phyloP scores from a whole-genome alignment of 192 early-diverging fungal genomes.

The Rhizoclosmatium globosum region DNA sequence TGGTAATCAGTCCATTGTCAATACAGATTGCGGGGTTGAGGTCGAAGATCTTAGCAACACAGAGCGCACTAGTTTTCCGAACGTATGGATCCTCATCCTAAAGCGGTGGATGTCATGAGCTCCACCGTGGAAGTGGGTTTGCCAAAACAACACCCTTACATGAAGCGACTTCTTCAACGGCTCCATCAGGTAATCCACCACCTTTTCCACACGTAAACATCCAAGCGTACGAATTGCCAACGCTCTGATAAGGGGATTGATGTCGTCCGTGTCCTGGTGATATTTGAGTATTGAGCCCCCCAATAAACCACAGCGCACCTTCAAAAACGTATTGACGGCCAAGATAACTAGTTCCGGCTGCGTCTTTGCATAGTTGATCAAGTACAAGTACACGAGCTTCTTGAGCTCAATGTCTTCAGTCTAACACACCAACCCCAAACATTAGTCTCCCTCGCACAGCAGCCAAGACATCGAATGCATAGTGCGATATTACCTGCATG shows the following conservation, averaged over 20 bases:
- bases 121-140: background rate
- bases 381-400: conserved; percentile 90
- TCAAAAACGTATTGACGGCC: conserved; percentile 88
- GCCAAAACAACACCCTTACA: conserved; percentile 1
- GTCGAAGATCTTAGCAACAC: conserved; percentile 94
- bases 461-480: too few species aligned
- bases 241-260: conserved; percentile 94
- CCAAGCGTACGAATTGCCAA: conserved; percentile 98
- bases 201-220: conserved; percentile 92
- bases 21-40: conserved; percentile 84
- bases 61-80: conserved; percentile 93
- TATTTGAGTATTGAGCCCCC: conserved; percentile 3
- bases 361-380: conserved; percentile 94
- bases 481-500: conserved; percentile 64
- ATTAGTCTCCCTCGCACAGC: too few species aligned
- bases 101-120: background rate
- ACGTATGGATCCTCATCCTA: conserved; percentile 95
- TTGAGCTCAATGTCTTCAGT: conserved; percentile 60
- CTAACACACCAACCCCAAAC: background rate
- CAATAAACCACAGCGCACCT: conserved; percentile 60
- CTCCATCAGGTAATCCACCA: conserved; percentile 84
- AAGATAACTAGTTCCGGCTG: conserved; percentile 94
- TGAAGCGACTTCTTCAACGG: conserved; percentile 68
- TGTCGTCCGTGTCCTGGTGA: conserved; percentile 84
- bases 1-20: conserved; percentile 92